Evolutionary conservation across 1,139 yeast species (phyloP).

Genomic region (Meyerozyma carpophila): DNA sequence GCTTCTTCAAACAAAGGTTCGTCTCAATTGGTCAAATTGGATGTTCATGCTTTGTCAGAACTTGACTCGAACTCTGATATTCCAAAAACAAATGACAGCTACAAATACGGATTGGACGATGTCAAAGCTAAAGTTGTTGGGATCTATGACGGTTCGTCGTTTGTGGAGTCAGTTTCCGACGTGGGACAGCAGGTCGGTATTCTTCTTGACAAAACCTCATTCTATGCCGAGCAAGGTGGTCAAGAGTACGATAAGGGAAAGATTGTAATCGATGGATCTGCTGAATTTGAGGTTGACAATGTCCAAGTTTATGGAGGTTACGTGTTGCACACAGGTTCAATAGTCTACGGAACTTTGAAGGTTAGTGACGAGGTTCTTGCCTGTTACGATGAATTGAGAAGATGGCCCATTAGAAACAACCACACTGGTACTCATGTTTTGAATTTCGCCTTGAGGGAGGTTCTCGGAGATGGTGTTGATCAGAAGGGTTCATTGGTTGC

Average conservation of each 20-base stretch:
- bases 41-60: slow-evolving; percentile 80
- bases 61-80: slow-evolving; percentile 53
- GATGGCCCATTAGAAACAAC: slow-evolving; percentile 96
- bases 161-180: slow-evolving; percentile 39
- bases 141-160: slow-evolving; percentile 62
- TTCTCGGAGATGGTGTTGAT: slow-evolving; percentile 81
- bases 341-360: slow-evolving; percentile 68
- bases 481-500: slow-evolving; percentile 97
- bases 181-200: slow-evolving; percentile 64
- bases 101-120: slow-evolving; percentile 65
- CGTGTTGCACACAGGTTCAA: slow-evolving; percentile 87
- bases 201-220: slow-evolving; percentile 82
- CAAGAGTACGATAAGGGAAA: slow-evolving; percentile 96
- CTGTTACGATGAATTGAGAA: slow-evolving; percentile 85
- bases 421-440: slow-evolving; percentile 97
- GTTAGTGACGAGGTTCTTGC: slow-evolving; percentile 74
- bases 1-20: slow-evolving; percentile 67
- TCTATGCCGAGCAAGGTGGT: slow-evolving; percentile 99
- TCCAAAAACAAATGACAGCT: slow-evolving; percentile 77
- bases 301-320: slow-evolving; percentile 93
- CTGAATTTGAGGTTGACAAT: slow-evolving; percentile 85
- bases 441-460: slow-evolving; percentile 81
- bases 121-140: slow-evolving; percentile 62
- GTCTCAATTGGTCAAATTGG: slow-evolving; percentile 65
- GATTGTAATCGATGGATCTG: slow-evolving; percentile 78